Conservation (phyloP, 257 asterid genomes). For the Salvia miltiorrhiza region DNA sequence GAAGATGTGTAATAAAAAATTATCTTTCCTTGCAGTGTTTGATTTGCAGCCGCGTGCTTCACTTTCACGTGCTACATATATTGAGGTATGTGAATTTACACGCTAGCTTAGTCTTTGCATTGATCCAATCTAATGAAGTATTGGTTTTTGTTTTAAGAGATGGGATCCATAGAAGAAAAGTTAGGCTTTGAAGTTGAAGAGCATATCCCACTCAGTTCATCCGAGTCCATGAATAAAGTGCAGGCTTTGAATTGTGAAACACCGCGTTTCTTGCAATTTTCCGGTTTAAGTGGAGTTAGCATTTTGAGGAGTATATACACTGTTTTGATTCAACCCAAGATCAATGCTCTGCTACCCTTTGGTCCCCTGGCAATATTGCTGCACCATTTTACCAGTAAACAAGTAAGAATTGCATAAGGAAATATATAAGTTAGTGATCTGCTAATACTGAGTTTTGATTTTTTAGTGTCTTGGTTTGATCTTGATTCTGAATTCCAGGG, state of each 20-base stretch:
- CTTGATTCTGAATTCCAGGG: constrained; percentile 44
- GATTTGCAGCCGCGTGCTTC: background rate
- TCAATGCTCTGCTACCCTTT: constrained; percentile 74
- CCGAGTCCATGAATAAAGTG: constrained; percentile 34
- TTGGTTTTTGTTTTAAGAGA: constrained; percentile 19
- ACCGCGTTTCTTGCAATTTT: too few species aligned
- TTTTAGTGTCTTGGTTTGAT: background rate
- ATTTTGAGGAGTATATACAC: constrained; percentile 57
- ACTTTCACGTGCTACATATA: background rate
- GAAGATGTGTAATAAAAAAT: too few species aligned
- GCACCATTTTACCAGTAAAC: constrained; percentile 60
- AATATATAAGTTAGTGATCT: background rate
- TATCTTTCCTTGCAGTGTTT: background rate
- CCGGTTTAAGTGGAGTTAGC: constrained; percentile 38
- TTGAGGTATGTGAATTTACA: background rate
- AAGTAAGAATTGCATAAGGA: constrained; percentile 43
- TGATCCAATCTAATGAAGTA: background rate
- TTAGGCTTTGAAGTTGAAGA: constrained; percentile 59
- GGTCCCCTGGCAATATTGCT: constrained; percentile 80
- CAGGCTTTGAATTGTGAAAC: constrained; percentile 53
- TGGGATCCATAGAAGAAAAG: constrained; percentile 53
- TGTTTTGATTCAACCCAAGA: constrained; percentile 72
- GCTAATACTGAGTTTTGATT: background rate
- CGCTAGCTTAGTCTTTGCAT: background rate
- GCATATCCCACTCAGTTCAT: constrained; percentile 46